Evolutionary conservation across 2,329 filamentous ascomycete species (phyloP).

Genomic region (Dactylellina drechsleri): DNA sequence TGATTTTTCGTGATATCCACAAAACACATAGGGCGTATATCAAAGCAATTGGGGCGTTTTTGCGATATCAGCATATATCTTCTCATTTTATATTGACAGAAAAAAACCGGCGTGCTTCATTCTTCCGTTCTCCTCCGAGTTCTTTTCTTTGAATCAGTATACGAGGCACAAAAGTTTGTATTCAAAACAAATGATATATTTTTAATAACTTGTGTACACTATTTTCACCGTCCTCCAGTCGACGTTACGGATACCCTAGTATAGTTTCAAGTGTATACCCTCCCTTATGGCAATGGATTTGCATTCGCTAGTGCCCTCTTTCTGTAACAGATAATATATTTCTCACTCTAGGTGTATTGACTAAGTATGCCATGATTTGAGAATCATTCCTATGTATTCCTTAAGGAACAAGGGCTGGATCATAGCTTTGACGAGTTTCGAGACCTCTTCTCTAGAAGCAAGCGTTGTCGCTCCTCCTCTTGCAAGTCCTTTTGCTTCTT

Average conservation of each 20-base stretch:
- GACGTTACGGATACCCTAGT: too few relatives aligned
- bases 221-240: too few relatives aligned
- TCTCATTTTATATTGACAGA: neutral
- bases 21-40: conserved; percentile 28
- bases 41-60: conserved; percentile 44
- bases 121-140: neutral
- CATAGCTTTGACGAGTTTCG: conserved; percentile 14
- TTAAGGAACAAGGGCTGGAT: neutral
- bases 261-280: too few relatives aligned
- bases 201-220: too few relatives aligned
- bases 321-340: too few relatives aligned
- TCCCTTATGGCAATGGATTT: too few relatives aligned
- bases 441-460: neutral
- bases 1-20: conserved; percentile 41
- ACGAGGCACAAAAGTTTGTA: too few relatives aligned
- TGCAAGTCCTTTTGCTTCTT: conserved; percentile 7
- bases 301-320: too few relatives aligned
- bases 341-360: neutral
- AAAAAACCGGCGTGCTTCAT: neutral
- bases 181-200: too few relatives aligned
- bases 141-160: too few relatives aligned
- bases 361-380: too few relatives aligned
- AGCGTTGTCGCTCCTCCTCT: neutral
- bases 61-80: conserved; percentile 32
- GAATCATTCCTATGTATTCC: neutral